phyloP scores from a whole-genome alignment of 345 rosid genomes.

The Durio zibethinus region DNA sequence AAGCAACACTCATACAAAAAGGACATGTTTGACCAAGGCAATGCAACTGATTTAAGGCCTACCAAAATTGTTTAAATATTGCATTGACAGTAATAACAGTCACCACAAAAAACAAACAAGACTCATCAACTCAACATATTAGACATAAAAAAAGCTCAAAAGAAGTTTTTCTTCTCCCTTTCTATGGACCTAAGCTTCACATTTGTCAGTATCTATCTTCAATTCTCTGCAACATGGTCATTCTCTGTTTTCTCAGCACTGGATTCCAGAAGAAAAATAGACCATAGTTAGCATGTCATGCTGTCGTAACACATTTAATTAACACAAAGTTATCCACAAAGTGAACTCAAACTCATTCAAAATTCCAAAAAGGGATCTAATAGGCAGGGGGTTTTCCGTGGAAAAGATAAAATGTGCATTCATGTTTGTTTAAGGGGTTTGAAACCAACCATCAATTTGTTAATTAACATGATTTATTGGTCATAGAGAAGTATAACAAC shows the following conservation, averaged over 20 bases:
- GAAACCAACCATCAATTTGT: not conserved
- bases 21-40: slow-evolving; percentile 19
- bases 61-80: slow-evolving; percentile 44
- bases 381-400: not conserved
- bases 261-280: slow-evolving; percentile 14
- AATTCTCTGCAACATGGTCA: slow-evolving; percentile 17
- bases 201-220: slow-evolving; percentile 13
- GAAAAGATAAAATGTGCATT: not conserved
- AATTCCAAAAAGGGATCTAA: not conserved
- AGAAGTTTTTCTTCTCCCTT: not conserved
- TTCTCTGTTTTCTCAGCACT: slow-evolving; percentile 35
- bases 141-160: slow-evolving; percentile 19
- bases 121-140: slow-evolving; percentile 19
- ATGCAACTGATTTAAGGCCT: slow-evolving; percentile 21
- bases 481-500: not conserved
- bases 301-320: not conserved
- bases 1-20: slow-evolving; percentile 8
- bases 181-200: slow-evolving; percentile 1
- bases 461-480: not conserved
- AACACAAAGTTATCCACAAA: not conserved
- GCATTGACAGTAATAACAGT: slow-evolving; percentile 14
- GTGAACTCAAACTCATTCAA: not conserved
- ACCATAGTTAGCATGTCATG: not conserved
- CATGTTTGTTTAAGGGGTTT: not conserved
- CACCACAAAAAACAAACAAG: slow-evolving; percentile 20